Evolutionary conservation across 176 grass and related monocot genomes (phyloP).

Genomic region (Coix lacrymajobi): DNA sequence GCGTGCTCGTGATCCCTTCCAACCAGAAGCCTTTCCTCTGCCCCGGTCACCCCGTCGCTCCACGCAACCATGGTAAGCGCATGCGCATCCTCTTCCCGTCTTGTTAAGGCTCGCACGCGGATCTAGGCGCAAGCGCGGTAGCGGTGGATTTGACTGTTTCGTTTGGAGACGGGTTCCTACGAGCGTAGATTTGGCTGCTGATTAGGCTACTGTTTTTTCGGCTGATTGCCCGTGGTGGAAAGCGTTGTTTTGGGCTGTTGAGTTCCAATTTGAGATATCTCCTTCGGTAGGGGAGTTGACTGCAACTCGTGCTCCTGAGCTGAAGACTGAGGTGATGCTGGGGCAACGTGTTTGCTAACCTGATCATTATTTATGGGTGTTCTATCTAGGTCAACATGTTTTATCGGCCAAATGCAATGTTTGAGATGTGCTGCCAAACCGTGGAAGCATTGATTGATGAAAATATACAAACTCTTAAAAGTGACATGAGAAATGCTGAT

Average conservation of each 20-base stretch:
- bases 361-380: neutral
- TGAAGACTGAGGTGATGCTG: neutral
- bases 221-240: too few relatives aligned
- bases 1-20: neutral
- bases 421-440: neutral
- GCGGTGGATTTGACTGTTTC: too few relatives aligned
- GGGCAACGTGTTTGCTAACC: neutral
- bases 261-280: neutral
- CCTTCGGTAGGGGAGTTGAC: neutral
- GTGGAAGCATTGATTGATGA: neutral
- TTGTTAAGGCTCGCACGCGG: neutral
- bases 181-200: neutral
- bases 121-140: neutral
- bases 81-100: neutral
- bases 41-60: conserved; percentile 7
- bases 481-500: neutral
- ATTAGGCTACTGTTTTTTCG: neutral
- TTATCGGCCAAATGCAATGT: neutral
- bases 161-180: neutral
- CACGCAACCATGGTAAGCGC: conserved; percentile 32
- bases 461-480: neutral
- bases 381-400: neutral
- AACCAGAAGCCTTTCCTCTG: neutral
- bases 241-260: neutral
- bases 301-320: neutral